Conservation (phyloP, 257 asterid genomes). For the Haberlea rhodopensis region DNA sequence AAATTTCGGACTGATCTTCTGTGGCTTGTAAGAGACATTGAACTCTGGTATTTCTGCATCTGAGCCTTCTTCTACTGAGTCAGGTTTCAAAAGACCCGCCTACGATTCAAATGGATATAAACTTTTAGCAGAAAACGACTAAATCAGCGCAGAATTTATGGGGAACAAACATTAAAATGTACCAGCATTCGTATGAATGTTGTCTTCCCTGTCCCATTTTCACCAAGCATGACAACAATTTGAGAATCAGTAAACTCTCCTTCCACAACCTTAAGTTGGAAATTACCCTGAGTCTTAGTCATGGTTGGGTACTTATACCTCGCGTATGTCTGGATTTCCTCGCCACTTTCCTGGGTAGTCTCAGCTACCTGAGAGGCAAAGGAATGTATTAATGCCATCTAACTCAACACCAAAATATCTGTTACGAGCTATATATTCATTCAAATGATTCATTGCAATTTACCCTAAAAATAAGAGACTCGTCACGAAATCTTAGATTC, state of each 20-base stretch:
- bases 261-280: constrained; percentile 82
- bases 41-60: constrained; percentile 90
- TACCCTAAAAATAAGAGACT: constrained; percentile 89
- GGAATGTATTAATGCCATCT: constrained; percentile 6
- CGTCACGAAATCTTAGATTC: constrained; percentile 88
- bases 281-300: constrained; percentile 92
- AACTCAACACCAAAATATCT: background rate
- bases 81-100: constrained; percentile 98
- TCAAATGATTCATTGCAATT: background rate
- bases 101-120: constrained; percentile 26
- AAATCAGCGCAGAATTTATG: constrained; percentile 3
- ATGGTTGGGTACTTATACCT: constrained; percentile 87
- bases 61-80: constrained; percentile 66
- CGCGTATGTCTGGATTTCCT: constrained; percentile 86
- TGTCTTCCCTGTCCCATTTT: constrained; percentile 98
- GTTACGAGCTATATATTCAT: constrained; percentile 9
- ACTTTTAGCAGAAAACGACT: constrained; percentile 14
- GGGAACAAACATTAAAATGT: constrained; percentile 2
- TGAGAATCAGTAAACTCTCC: constrained; percentile 99
- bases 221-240: constrained; percentile 99
- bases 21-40: constrained; percentile 96
- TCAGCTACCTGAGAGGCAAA: constrained; percentile 72
- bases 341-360: constrained; percentile 88
- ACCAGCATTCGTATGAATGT: constrained; percentile 98
- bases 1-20: constrained; percentile 87